phyloP scores from a whole-genome alignment of 2,329 filamentous ascomycete species.

The Cercospora sojina region DNA sequence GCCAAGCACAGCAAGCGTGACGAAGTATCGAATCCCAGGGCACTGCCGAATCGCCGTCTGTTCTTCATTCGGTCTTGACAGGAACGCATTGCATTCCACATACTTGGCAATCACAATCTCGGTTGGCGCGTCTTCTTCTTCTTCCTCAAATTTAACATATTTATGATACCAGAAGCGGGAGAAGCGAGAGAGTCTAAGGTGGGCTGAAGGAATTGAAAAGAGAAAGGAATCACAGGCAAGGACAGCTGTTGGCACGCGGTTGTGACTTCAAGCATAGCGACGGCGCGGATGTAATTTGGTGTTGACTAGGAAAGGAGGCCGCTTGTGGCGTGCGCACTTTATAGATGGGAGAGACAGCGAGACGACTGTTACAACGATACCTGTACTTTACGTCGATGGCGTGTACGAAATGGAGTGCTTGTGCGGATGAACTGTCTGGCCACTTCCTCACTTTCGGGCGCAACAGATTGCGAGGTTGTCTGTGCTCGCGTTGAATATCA shows the following conservation, averaged over 20 bases:
- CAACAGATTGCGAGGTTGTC: background rate
- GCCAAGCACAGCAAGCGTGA: constrained; percentile 57
- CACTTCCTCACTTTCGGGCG: background rate
- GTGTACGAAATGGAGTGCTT: background rate
- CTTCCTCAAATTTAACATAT: background rate
- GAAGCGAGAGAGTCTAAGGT: background rate
- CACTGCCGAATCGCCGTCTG: background rate
- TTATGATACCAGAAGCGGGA: background rate
- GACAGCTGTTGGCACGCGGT: background rate
- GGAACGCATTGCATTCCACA: background rate
- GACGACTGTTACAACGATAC: background rate
- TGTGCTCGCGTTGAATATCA: background rate
- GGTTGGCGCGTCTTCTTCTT: background rate
- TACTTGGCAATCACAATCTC: background rate
- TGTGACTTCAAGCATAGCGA: background rate
- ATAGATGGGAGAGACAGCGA: background rate
- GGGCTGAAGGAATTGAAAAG: background rate
- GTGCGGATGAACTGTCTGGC: background rate
- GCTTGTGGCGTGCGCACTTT: background rate
- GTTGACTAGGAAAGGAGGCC: background rate
- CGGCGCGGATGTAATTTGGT: background rate
- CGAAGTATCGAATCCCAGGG: background rate
- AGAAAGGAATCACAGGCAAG: background rate
- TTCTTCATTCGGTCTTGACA: background rate
- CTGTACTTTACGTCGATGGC: background rate